Base-by-base conservation (phyloP, 2,329 filamentous ascomycete species). In the Fusarium marasasianum region DNA sequence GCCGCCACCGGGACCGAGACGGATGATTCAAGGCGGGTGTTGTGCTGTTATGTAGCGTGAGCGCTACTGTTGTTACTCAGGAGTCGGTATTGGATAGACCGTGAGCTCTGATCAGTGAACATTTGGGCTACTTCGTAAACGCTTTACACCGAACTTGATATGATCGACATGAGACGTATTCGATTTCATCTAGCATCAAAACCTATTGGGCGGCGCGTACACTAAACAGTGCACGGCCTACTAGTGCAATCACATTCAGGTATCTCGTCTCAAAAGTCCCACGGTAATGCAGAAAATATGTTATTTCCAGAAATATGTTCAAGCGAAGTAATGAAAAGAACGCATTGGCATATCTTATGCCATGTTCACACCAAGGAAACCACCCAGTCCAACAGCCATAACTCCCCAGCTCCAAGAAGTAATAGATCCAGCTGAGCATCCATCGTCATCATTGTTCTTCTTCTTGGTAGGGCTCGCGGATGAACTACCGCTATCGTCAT, bases 401-500 rank as follows among this genome's bases (percentile, higher is more conserved):
- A 66, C n/a, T 1, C 61, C 44, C 68, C 69, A 60, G 2, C 65
- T 64, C 54, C 59, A 63, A 14, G 65, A 63, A 0, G 43, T 9
- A 1, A 41, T 33, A 6, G 63, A 57, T 2, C 38, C 75, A 3
- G 43, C 51, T 0, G 73, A 76, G 13, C 75, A 77, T 12, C 48
- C 31, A 33, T 61, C 55, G 10, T 72, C 31, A 8, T 38, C 43
- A 0, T 57, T 14, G 7, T 17, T 54, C 6, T 48, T 56, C 8
- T 61, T 74, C 9, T 51, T 57, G 5, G 53, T 54, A 22, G 54
- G 60, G n/a, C 48, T 63, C 12, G 47, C 58, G 15, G 20, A 54
- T 43, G 18, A 10, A 10, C 45, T 54, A 9, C 20, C 44, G 13
- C 53, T 33, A 29, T 44, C 45, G 6, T 51, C 38, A 18, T 47